Evolutionary conservation across 495 filamentous ascomycete genomes (phyloP), one percentile per base, ranked within the genome.

Genomic region (Aspergillus baeticus): DNA sequence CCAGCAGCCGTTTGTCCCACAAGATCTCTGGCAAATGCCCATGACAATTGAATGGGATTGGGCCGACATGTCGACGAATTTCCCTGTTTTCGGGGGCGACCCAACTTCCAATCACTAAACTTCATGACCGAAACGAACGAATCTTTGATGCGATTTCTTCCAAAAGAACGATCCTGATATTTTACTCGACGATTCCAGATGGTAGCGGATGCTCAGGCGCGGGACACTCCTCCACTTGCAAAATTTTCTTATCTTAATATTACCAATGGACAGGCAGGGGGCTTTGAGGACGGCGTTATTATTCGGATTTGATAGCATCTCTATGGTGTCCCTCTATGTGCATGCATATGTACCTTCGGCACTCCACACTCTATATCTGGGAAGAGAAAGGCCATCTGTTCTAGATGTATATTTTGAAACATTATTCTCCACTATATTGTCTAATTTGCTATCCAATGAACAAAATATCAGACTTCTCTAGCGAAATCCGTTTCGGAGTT

Each of bases 41-140:
- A 95, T 96, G 86, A 94, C 90, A 13, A 81, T 98, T 18, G 95
- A 98, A 66, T 98, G 95, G 95, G 91, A 98, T 65, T 98, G 95
- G 94, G 91, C 91, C 0, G 91, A 96, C 66, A 87, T 94, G 82
- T 72, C 74, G 21, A 68, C 65, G 10, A 88, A 84, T 42, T 72
- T 77, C 35, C 73, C 74, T 15, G 60, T 69, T 6, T 76, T 78
- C 43, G 75, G 72, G 51, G 52, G 49, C 23, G 60, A 61, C 33
- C 45, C 54, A 15, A 22, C 20, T 20, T 23, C 36, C 13, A 49
- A 68, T 26, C 31, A 57, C 31, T 44, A 47, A 15, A 15, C 8
- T 35, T 43, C 38, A 54, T 50, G 56, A 60, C 35, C n/a, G 51
- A 56, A 44, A 59, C 48, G 57, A 59, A 50, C 26, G 45, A 22